Percentiles rank a stretch among this genome's conserved stretches.
Conservation (phyloP, 192 early-diverging fungal genomes). For the Coemansia sp. region DNA sequence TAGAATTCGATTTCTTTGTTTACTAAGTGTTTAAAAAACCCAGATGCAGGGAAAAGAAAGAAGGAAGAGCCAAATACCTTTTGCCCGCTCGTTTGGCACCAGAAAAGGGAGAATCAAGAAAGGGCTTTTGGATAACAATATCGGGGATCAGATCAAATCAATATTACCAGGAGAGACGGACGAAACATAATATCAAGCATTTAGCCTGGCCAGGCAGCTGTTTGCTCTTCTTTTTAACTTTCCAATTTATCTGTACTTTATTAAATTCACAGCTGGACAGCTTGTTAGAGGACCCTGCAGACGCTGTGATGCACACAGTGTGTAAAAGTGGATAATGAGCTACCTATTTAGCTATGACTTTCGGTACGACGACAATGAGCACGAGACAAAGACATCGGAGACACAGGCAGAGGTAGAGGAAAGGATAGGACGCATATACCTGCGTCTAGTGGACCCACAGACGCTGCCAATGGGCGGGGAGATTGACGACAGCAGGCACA, state of each 20-base stretch:
- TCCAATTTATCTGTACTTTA: neutral
- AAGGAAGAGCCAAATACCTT: neutral
- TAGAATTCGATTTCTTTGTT: constrained; percentile 33
- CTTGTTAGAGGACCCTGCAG: neutral
- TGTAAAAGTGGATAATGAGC: constrained; percentile 25
- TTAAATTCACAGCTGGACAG: neutral
- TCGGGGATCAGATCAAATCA: too few relatives aligned
- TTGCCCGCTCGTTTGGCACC: too few relatives aligned
- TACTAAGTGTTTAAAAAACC: constrained; percentile 36
- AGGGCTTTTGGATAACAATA: neutral
- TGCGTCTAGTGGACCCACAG: constrained; percentile 12
- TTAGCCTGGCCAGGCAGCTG: too few relatives aligned
- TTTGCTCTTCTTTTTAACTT: too few relatives aligned
- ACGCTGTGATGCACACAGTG: neutral
- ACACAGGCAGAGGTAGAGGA: constrained; percentile 46
- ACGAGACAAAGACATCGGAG: constrained; percentile 44
- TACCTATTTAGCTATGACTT: constrained; percentile 41
- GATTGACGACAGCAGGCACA: constrained; percentile 30
- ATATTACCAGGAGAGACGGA: too few relatives aligned
- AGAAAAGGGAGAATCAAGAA: neutral
- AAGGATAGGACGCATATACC: constrained; percentile 35
- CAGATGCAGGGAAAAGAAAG: constrained; percentile 38
- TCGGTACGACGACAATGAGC: constrained; percentile 51
- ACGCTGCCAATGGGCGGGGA: constrained; percentile 25
- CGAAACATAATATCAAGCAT: too few relatives aligned